phyloP scores from a whole-genome alignment of 768 basidiomycete species.

The Omphalotus guepiniiformis region DNA sequence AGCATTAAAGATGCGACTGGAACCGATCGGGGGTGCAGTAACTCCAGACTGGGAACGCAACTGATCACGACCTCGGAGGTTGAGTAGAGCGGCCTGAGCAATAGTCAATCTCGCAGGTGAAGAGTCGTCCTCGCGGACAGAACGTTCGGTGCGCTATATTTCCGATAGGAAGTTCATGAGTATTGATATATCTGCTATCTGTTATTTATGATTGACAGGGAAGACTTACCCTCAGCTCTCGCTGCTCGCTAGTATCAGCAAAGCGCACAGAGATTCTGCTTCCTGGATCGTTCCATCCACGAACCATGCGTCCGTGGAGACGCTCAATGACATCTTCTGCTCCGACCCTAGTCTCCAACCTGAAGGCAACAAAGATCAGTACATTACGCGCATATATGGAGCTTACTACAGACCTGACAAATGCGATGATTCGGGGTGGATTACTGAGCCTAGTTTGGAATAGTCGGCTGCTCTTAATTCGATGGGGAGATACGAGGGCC shows the following conservation, averaged over 20 bases:
- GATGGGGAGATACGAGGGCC: constrained; percentile 63
- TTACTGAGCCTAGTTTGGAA: constrained; percentile 76
- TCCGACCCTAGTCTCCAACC: constrained; percentile 65
- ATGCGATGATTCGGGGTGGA: constrained; percentile 77
- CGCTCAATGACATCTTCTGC: constrained; percentile 77
- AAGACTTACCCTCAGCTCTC: constrained; percentile 63
- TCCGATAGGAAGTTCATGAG: too few species aligned
- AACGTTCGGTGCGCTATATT: constrained; percentile 57
- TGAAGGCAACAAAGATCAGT: constrained; percentile 21
- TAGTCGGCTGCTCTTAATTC: constrained; percentile 72
- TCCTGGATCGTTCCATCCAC: constrained; percentile 74
- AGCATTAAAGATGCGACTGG: neutral
- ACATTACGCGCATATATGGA: constrained; percentile 3
- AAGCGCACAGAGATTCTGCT: constrained; percentile 77
- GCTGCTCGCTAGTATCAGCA: constrained; percentile 73
- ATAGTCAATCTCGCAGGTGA: constrained; percentile 65
- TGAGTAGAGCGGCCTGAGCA: constrained; percentile 73
- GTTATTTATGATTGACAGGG: constrained; percentile 8
- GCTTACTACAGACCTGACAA: constrained; percentile 55
- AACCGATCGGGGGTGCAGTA: constrained; percentile 3
- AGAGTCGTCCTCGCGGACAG: constrained; percentile 54
- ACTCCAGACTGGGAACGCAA: constrained; percentile 23
- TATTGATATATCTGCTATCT: neutral
- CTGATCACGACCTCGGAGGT: constrained; percentile 63
- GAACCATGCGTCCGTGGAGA: constrained; percentile 75